phyloP scores from a whole-genome alignment of 345 rosid genomes.

The Syzygium jambos region DNA sequence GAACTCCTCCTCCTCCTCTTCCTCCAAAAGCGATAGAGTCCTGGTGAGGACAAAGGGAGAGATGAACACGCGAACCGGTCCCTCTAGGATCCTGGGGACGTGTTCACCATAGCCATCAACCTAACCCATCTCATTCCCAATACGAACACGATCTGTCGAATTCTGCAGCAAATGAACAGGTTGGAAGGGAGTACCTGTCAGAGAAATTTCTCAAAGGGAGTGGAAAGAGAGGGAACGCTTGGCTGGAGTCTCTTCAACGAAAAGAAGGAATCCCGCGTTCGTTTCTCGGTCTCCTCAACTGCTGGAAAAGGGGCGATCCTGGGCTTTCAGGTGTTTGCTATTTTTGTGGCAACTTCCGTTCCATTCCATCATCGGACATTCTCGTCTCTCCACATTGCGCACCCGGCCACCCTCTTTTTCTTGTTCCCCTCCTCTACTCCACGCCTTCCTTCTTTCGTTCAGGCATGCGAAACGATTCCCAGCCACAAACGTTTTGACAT shows the following conservation, averaged over 20 bases:
- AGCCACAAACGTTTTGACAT: not conserved
- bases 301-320: slow-evolving; percentile 8
- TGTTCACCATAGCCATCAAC: not conserved
- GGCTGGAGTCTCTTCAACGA: not conserved
- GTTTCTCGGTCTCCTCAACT: not conserved
- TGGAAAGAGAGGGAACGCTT: not conserved
- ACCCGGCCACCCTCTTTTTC: not conserved
- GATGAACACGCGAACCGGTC: not conserved
- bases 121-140: not conserved
- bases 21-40: not conserved
- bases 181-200: slow-evolving; percentile 11
- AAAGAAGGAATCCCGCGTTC: not conserved
- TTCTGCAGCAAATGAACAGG: not conserved
- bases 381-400: not conserved
- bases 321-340: not conserved
- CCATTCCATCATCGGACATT: not conserved
- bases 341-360: not conserved
- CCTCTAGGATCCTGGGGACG: not conserved
- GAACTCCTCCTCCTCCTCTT: not conserved
- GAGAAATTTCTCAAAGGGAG: slow-evolving; percentile 15
- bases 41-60: not conserved
- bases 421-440: not conserved
- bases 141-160: not conserved
- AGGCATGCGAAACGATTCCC: not conserved
- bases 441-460: not conserved